Evolutionary conservation across 23 red algal genomes (phyloP), one percentile per base, ranked within the genome.

Genomic region (Porphyridium purpureum): DNA sequence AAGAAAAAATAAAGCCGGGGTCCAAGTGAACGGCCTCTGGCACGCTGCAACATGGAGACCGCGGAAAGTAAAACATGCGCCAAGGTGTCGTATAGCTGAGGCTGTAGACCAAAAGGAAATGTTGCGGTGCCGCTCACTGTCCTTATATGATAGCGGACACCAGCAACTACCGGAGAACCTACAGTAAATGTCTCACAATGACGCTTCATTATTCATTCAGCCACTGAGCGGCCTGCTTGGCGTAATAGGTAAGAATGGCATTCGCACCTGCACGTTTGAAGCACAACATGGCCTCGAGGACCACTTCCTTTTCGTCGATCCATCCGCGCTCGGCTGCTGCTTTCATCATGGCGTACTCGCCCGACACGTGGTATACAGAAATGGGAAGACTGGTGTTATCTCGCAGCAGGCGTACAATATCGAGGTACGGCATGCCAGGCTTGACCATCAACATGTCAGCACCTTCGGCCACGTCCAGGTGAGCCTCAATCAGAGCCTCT

Each of bases 381-480:
- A 98, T 65, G 1, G 90, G 90, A 5, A 98, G 29, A 11, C 22
- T 35, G 7, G 66, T 80, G 5, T 59, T 30, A 25, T 80, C 63
- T 8, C 67, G 70, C 8, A 98, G 57, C 24, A 64, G 48, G 25
- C 49, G 72, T 29, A 98, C 75, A 30, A 98, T 85, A 69, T 98
- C 90, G 32, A 98, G 34, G 50, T 86, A 98, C 44, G 90, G 90
- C 41, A 98, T 49, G 2, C 90, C 90, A 4, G 90, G 90, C 56
- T 98, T 98, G 11, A 98, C 80, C 74, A 98, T 84, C 17, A 98
- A 73, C 90, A 98, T 98, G 35, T 98, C 90, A 11, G 90, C 90
- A 27, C 90, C 90, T 64, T 98, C 90, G 0, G 60, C 66, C 20
- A 76, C 64, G 60, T 98, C 90, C 50, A 81, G 50, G 17, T 64